Evolutionary conservation across 495 filamentous ascomycete genomes (phyloP).

Genomic region (Aspergillus indologenus): DNA sequence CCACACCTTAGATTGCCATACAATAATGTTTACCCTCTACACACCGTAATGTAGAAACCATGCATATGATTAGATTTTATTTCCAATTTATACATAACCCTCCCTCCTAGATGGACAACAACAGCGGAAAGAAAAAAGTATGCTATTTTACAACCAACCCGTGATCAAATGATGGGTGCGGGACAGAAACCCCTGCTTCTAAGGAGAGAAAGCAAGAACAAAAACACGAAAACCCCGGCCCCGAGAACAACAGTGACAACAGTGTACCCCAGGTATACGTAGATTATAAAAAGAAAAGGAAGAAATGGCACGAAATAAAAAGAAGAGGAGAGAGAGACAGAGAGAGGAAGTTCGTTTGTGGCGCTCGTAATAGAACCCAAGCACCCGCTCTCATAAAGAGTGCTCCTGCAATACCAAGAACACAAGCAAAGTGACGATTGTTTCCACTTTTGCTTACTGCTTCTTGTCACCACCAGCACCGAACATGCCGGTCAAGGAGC

Average conservation of each 20-base stretch:
- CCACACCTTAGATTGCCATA: too few species aligned
- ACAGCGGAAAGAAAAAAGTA: slow-evolving; percentile 29
- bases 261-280: slow-evolving; percentile 12
- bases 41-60: too few species aligned
- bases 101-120: slow-evolving; percentile 11
- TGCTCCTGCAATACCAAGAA: too few species aligned
- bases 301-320: too few species aligned
- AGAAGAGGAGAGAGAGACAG: background rate
- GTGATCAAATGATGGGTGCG: slow-evolving; percentile 15
- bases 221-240: slow-evolving; percentile 16
- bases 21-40: too few species aligned
- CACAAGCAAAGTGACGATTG: too few species aligned
- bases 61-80: slow-evolving; percentile 11
- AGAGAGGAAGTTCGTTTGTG: background rate
- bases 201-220: background rate
- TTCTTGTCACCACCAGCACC: slow-evolving; percentile 34
- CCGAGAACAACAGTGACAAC: slow-evolving; percentile 6
- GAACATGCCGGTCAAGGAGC: slow-evolving; percentile 57
- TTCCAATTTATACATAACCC: slow-evolving; percentile 37
- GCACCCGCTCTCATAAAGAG: too few species aligned
- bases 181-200: slow-evolving; percentile 16
- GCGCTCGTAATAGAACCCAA: background rate
- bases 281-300: slow-evolving; percentile 3
- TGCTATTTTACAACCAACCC: slow-evolving; percentile 44
- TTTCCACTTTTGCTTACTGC: too few species aligned